phyloP scores from a whole-genome alignment of 805 yeast genomes.

The Saccharomycopsis babjevae region DNA sequence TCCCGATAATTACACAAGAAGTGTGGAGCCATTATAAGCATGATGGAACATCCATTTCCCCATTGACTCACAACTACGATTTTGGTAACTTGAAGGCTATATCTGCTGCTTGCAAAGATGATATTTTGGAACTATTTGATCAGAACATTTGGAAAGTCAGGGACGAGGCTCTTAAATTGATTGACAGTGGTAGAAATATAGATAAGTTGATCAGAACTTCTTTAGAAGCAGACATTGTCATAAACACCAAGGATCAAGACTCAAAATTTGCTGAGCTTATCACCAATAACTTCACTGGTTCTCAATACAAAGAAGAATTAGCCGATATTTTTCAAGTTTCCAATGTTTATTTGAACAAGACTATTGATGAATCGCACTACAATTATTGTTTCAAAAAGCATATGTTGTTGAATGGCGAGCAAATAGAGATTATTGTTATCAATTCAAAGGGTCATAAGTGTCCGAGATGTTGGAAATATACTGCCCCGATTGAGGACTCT shows the following conservation, averaged over 20 bases:
- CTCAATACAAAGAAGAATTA: conserved; percentile 31
- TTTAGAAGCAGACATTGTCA: conserved; percentile 42
- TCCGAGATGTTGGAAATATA: conserved; percentile 90
- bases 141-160: conserved; percentile 36
- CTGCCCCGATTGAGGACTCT: conserved; percentile 37
- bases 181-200: conserved; percentile 47
- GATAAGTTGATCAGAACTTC: conserved; percentile 46
- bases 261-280: not conserved
- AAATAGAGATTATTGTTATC: conserved; percentile 28
- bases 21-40: conserved; percentile 52
- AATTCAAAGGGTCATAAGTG: conserved; percentile 52
- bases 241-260: conserved; percentile 19
- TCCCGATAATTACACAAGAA: conserved; percentile 82
- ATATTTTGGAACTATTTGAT: conserved; percentile 35
- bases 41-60: conserved; percentile 1
- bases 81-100: conserved; percentile 26
- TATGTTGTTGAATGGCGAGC: conserved; percentile 25
- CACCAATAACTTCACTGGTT: not conserved
- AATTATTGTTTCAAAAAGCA: conserved; percentile 24
- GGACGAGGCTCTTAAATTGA: conserved; percentile 36
- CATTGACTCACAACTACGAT: conserved; percentile 7
- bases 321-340: conserved; percentile 59
- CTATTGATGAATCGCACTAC: not conserved
- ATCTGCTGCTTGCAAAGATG: conserved; percentile 20
- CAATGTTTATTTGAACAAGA: conserved; percentile 30